Base-by-base conservation (phyloP, 768 basidiomycete genomes). In the Termitomyces sp. region DNA sequence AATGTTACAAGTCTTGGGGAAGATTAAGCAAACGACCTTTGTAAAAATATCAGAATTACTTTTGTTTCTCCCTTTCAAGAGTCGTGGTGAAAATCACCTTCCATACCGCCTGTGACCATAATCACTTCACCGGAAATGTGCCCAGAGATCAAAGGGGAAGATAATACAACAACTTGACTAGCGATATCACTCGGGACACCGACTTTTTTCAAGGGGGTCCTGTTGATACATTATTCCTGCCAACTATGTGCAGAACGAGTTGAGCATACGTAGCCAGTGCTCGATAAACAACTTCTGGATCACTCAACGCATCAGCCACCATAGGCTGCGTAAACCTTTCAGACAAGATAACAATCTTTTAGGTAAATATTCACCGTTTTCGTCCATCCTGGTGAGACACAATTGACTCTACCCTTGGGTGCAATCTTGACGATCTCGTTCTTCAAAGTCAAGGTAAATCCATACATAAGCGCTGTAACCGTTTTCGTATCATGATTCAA, bases 371-470 rank as follows among this genome's bases (percentile, higher is more conserved):
- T 58, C 37, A 74, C 74, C 52, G 87, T 89, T 48, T 67, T 75
- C 7, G 83, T 80, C 83, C 83, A 88, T 5, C 87, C 87, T 4
- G 89, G 88, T 0, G 79, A 84, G 17, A 91, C 75, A 44, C 75
- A 74, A 61, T 90, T 90, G 3, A 89, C 87, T n/a, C 88, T 75
- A 0, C 80, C 89, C 54, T 68, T 75, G 0, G 87, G 85, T 0
- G 87, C 87, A 57, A 89, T 80, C 68, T 82, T 81, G 45, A 91
- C 88, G 53, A 90, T 89, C 69, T 91, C 88, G 67, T 90, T 91
- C 71, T 91, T 90, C 61, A 90, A 74, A 5, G 82, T 75, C 62
- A 84, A 69, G 3, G 80, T 81, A 35, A 90, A 64, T 1, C 87
- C 89, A 59, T 87, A 85, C 87, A 88, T 88, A 73, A 87, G 76